A percentile compares a stretch with the other conserved stretches of the same genome.
Conservation (phyloP, 2,329 filamentous ascomycete genomes). For the Drechslerella dactyloides region DNA sequence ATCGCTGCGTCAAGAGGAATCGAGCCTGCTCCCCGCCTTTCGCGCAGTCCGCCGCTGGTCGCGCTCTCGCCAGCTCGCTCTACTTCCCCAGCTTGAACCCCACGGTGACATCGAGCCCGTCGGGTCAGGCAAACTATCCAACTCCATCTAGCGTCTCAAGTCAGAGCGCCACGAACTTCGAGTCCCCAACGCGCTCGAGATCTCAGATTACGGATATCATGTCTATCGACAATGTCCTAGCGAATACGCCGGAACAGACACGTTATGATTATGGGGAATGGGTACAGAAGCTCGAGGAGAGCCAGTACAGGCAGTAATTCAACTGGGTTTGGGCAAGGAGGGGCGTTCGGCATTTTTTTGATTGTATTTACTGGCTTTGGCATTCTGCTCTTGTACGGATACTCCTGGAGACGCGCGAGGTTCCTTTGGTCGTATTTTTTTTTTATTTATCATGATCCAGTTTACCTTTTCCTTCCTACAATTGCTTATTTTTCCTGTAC, state of each 20-base stretch:
- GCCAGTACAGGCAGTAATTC: slow-evolving; percentile 46
- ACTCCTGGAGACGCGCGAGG: slow-evolving; percentile 40
- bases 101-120: slow-evolving; percentile 27
- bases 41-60: slow-evolving; percentile 42
- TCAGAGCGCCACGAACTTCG: slow-evolving; percentile 38
- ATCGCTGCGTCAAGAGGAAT: slow-evolving; percentile 48
- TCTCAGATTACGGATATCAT: slow-evolving; percentile 50
- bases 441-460: not conserved
- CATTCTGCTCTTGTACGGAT: slow-evolving; percentile 25
- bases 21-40: slow-evolving; percentile 46
- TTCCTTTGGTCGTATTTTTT: slow-evolving; percentile 15
- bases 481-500: slow-evolving; percentile 9
- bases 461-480: slow-evolving; percentile 4
- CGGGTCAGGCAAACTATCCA: slow-evolving; percentile 47
- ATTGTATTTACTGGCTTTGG: slow-evolving; percentile 19
- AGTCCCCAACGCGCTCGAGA: slow-evolving; percentile 37
- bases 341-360: slow-evolving; percentile 47
- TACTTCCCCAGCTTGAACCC: slow-evolving; percentile 47
- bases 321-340: slow-evolving; percentile 43
- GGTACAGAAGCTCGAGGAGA: slow-evolving; percentile 46
- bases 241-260: slow-evolving; percentile 38
- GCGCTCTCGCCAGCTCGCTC: slow-evolving; percentile 45
- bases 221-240: slow-evolving; percentile 49
- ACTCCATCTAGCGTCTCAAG: slow-evolving; percentile 46
- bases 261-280: slow-evolving; percentile 47